These are phyloP conservation scores for Sonneratia alba DNA, from an alignment of 345 rosid genomes.

Conservation along the genomic window DNA sequence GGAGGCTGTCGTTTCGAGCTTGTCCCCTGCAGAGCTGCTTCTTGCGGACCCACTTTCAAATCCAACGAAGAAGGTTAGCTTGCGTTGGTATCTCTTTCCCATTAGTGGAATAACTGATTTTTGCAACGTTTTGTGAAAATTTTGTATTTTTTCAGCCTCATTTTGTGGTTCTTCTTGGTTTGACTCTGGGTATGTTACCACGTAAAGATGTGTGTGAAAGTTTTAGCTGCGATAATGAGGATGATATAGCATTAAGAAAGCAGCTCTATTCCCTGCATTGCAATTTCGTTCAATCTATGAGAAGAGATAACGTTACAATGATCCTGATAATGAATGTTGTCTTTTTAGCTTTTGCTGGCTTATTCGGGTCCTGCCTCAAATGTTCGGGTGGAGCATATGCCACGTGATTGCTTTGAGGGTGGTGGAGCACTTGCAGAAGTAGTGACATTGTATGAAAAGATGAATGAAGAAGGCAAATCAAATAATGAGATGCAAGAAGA, in stretches of 20 bases:
- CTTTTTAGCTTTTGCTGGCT: conserved; percentile 48
- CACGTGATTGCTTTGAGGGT: conserved; percentile 34
- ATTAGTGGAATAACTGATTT: neutral
- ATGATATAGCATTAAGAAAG: neutral
- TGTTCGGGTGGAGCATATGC: conserved; percentile 57
- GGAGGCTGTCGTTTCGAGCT: conserved; percentile 70
- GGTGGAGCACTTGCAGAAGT: conserved; percentile 74
- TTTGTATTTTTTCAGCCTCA: neutral
- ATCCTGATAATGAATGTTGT: conserved; percentile 2
- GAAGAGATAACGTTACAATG: neutral
- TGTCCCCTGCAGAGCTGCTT: conserved; percentile 82
- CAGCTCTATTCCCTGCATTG: neutral
- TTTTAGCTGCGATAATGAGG: neutral
- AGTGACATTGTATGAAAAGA: conserved; percentile 49
- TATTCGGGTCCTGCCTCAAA: conserved; percentile 90
- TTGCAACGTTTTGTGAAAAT: neutral
- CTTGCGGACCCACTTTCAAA: conserved; percentile 62
- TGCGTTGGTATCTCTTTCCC: neutral
- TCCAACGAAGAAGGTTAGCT: conserved; percentile 71
- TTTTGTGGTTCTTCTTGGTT: neutral
- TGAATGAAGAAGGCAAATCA: conserved; percentile 21
- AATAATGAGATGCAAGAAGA: conserved; percentile 18
- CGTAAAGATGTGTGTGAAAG: neutral
- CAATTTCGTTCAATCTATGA: neutral
- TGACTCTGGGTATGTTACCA: neutral